Evolutionary conservation across 352 stramenopile species (phyloP).

Genomic region (Globisporangium acanthophoron): DNA sequence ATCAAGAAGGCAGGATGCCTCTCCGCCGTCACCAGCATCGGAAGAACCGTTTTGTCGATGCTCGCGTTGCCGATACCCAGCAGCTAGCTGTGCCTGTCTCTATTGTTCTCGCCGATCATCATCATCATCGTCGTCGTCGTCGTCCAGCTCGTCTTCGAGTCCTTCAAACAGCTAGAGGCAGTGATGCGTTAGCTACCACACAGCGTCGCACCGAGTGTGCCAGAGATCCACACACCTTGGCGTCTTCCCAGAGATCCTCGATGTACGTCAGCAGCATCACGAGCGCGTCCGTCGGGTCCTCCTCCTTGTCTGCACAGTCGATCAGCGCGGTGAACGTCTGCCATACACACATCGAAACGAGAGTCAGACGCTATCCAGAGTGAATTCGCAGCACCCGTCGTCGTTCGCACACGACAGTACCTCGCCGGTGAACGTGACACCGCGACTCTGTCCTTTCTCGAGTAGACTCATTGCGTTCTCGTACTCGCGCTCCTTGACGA

Average conservation of each 20-base stretch:
- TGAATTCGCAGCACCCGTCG: too few species aligned
- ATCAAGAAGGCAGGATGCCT: too few species aligned
- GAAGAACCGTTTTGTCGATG: not conserved
- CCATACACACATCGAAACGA: too few species aligned
- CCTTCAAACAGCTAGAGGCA: conserved; percentile 25
- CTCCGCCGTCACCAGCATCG: too few species aligned
- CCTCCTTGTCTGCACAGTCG: conserved; percentile 35
- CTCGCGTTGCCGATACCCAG: not conserved
- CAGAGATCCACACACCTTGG: conserved; percentile 52
- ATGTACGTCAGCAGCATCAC: conserved; percentile 56
- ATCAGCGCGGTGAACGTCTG: conserved; percentile 56
- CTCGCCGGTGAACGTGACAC: conserved; percentile 47
- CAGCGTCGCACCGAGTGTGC: too few species aligned
- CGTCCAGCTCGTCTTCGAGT: conserved; percentile 20
- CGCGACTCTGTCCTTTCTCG: conserved; percentile 28
- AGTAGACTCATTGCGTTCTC: conserved; percentile 34
- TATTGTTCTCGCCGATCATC: conserved; percentile 14
- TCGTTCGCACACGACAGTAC: too few species aligned
- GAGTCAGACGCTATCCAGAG: too few species aligned
- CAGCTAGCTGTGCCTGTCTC: not conserved
- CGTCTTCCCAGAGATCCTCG: conserved; percentile 60
- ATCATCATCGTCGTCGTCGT: conserved; percentile 17
- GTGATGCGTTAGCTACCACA: too few species aligned
- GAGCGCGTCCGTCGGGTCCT: conserved; percentile 44
- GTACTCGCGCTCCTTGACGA: conserved; percentile 40